phyloP scores from a whole-genome alignment of 805 yeast species.

The Lipomyces lipofer region DNA sequence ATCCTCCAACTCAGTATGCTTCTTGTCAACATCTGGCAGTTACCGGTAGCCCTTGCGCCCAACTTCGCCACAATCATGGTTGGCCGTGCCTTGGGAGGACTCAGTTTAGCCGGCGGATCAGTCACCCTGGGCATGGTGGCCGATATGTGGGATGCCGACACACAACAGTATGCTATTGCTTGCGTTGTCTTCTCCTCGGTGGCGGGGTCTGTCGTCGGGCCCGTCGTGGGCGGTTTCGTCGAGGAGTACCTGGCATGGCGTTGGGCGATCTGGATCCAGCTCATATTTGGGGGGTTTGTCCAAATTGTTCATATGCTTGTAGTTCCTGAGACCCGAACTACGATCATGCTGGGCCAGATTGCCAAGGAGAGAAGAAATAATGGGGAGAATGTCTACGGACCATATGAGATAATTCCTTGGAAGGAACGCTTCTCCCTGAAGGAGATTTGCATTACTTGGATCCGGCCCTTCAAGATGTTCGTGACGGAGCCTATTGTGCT shows the following conservation, averaged over 20 bases:
- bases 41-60: constrained; percentile 46
- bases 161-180: constrained; percentile 68
- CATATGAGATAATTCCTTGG: constrained; percentile 38
- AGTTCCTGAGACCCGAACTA: constrained; percentile 68
- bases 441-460: constrained; percentile 49
- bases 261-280: constrained; percentile 70
- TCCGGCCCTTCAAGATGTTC: constrained; percentile 69
- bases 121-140: constrained; percentile 58
- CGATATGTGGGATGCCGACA: constrained; percentile 69
- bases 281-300: constrained; percentile 62
- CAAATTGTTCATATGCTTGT: constrained; percentile 49
- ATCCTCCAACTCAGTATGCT: constrained; percentile 38
- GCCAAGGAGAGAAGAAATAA: constrained; percentile 48
- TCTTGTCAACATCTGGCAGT: constrained; percentile 44
- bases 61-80: constrained; percentile 63
- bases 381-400: constrained; percentile 45
- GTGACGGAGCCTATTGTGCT: constrained; percentile 69
- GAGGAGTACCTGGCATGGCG: constrained; percentile 55
- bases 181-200: constrained; percentile 68
- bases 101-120: constrained; percentile 82
- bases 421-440: constrained; percentile 48
- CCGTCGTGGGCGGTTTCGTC: constrained; percentile 53
- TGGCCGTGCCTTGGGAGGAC: constrained; percentile 72
- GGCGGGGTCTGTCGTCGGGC: constrained; percentile 55
- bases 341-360: constrained; percentile 58